A percentile compares a stretch with the other conserved stretches of the same genome.
These are phyloP conservation scores for Leccinum ochraceum DNA, from an alignment of 768 basidiomycete species.

Conservation along the genomic window DNA sequence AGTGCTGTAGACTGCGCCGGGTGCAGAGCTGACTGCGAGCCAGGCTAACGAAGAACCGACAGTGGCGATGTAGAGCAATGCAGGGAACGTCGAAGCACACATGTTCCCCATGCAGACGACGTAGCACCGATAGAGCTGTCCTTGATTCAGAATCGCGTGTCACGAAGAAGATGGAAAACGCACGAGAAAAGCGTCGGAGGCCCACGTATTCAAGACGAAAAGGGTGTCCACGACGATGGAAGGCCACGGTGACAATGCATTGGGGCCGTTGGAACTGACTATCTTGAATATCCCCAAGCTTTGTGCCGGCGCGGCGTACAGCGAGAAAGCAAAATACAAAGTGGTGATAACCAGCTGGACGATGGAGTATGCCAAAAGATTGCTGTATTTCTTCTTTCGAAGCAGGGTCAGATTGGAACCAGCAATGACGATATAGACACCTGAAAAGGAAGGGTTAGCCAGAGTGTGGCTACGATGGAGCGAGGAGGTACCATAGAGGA, in stretches of 20 bases:
- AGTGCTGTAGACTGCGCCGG: slow-evolving; percentile 20
- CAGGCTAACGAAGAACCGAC: slow-evolving; percentile 19
- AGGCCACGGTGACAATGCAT: slow-evolving; percentile 22
- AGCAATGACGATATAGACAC: slow-evolving; percentile 17
- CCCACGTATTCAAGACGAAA: slow-evolving; percentile 25
- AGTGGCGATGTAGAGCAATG: slow-evolving; percentile 18
- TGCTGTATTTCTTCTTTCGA: slow-evolving; percentile 14
- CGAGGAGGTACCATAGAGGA: slow-evolving; percentile 19
- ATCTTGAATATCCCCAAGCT: slow-evolving; percentile 14
- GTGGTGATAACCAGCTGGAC: slow-evolving; percentile 22
- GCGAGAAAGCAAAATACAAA: slow-evolving; percentile 20
- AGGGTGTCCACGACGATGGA: slow-evolving; percentile 8
- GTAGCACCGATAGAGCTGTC: slow-evolving; percentile 25
- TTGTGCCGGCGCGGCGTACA: slow-evolving; percentile 20
- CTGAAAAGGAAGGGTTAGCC: neutral
- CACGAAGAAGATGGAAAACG: neutral
- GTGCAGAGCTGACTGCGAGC: slow-evolving; percentile 15
- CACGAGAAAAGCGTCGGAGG: slow-evolving; percentile 26
- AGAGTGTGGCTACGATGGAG: too few species aligned
- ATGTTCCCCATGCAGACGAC: slow-evolving; percentile 19
- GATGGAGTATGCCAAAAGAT: slow-evolving; percentile 16
- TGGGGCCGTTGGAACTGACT: neutral
- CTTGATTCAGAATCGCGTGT: neutral
- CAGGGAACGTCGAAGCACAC: neutral
- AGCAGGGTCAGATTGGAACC: slow-evolving; percentile 17